phyloP scores from a whole-genome alignment of 805 yeast species.

The Candida nanaspora region DNA sequence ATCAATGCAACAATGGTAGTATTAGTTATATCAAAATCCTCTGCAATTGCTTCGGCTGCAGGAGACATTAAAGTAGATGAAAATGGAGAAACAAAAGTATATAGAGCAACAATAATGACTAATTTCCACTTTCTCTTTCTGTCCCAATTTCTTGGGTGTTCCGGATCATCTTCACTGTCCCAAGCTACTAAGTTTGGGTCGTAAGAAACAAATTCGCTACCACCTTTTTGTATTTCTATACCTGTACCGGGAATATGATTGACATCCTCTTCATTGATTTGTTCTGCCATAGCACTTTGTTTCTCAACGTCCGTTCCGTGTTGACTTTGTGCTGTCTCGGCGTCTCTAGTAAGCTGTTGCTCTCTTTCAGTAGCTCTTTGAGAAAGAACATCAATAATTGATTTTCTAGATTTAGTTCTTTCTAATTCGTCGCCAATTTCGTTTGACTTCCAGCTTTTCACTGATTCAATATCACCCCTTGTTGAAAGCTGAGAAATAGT shows the following conservation, averaged over 20 bases:
- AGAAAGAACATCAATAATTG: conserved; percentile 5
- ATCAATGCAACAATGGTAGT: conserved; percentile 41
- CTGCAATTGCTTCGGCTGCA: conserved; percentile 42
- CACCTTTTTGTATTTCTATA: conserved; percentile 23
- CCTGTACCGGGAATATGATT: conserved; percentile 5
- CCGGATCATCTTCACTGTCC: conserved; percentile 56
- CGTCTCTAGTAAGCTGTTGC: neutral
- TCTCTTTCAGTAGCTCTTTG: conserved; percentile 3
- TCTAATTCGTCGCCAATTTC: conserved; percentile 1
- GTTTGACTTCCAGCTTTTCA: neutral
- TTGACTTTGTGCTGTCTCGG: neutral
- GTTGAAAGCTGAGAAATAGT: neutral
- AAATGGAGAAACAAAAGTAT: conserved; percentile 54
- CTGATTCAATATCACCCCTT: neutral
- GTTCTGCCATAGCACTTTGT: neutral
- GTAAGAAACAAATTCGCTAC: conserved; percentile 43
- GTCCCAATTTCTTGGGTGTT: conserved; percentile 61
- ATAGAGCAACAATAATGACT: conserved; percentile 41
- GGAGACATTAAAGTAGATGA: conserved; percentile 59
- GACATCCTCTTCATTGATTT: conserved; percentile 1
- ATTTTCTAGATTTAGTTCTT: conserved; percentile 3
- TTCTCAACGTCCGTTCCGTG: neutral
- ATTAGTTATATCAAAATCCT: conserved; percentile 34
- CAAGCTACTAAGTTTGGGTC: conserved; percentile 67
- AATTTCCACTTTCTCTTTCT: conserved; percentile 31